Percentiles rank a stretch among this genome's conserved stretches.
These are phyloP conservation scores for Aspergillus ibericus DNA, from an alignment of 2,329 filamentous ascomycete species.

Conservation along the genomic window DNA sequence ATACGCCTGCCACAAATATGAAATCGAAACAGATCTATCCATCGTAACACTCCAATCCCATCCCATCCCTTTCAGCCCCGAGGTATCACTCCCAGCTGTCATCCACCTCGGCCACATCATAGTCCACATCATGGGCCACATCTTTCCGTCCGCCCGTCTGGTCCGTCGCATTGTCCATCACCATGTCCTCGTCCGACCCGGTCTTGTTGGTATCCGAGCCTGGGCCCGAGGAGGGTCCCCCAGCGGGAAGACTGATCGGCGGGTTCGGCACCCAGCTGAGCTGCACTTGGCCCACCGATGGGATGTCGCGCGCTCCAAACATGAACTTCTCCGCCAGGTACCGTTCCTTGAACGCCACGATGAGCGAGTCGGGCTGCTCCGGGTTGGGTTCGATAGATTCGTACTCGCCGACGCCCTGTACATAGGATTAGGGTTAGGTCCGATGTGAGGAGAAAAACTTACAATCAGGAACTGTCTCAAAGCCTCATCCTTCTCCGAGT, in stretches of 20 bases:
- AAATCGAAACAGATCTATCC: not conserved
- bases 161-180: constrained; percentile 30
- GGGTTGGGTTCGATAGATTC: constrained; percentile 46
- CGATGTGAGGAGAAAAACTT: constrained; percentile 20
- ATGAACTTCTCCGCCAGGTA: constrained; percentile 58
- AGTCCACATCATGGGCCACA: constrained; percentile 44
- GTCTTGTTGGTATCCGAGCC: constrained; percentile 27
- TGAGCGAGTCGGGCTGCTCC: constrained; percentile 39
- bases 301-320: constrained; percentile 49
- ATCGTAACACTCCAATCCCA: not conserved
- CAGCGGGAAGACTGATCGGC: constrained; percentile 22
- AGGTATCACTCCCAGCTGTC: constrained; percentile 40
- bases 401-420: constrained; percentile 48
- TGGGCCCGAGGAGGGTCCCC: constrained; percentile 9
- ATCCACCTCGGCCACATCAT: constrained; percentile 53
- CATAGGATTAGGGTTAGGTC: constrained; percentile 13
- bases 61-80: not conserved
- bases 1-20: not conserved
- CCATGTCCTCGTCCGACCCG: constrained; percentile 28
- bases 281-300: constrained; percentile 55
- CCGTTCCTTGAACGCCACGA: constrained; percentile 50
- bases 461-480: constrained; percentile 58
- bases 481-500: constrained; percentile 54
- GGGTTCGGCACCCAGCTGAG: constrained; percentile 55
- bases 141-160: constrained; percentile 20